Base-by-base conservation (phyloP, 805 yeast genomes). In the Debaryomyces tyrocola region DNA sequence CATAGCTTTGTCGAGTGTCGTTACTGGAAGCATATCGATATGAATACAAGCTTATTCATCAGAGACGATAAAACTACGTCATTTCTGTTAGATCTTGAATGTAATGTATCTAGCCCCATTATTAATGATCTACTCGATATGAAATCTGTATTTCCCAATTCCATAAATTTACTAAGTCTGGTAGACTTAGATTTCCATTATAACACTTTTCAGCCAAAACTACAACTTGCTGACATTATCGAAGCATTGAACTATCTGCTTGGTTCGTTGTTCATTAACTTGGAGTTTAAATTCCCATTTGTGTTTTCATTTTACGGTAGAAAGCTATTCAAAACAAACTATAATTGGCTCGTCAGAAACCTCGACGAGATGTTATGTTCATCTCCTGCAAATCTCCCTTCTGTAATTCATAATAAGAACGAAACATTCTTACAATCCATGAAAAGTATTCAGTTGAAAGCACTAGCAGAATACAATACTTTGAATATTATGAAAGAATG, bases 261-360 rank as follows among this genome's bases (percentile, higher is more conserved):
- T 11, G 33, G 54, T 1, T 57, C 66, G 5, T 43, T 61, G 27
- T 17, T 66, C 7, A 18, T 67, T n/a, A 52, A 62, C n/a, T 47
- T 65, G 6, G 74, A 69, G 47, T 43, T 40, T 35, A 41, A 44
- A 27, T 63, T 45, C 40, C 73, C 74, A 1, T 57, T 67, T 27
- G 55, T 64, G 3, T 67, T 68, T 36, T 66, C 72, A 17, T 53
- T 54, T 12, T 54, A 58, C 42, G 70, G 70, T 1, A 50, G 70
- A 28, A 56, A 48, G 17, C 49, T 60, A 21, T 50, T 67, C 18
- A 48, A 49, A 38, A 33, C 51, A n/a, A 64, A 62, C 43, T 60
- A 56, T 46, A 44, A 44, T 33, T 43, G 47, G 47, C 36, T 53
- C 29, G 43, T 48, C 40, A 46, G 46, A 38, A 40, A 20, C 12